Conservation (phyloP, 75 land plant genomes). For the Pseudotsuga menziesii region DNA sequence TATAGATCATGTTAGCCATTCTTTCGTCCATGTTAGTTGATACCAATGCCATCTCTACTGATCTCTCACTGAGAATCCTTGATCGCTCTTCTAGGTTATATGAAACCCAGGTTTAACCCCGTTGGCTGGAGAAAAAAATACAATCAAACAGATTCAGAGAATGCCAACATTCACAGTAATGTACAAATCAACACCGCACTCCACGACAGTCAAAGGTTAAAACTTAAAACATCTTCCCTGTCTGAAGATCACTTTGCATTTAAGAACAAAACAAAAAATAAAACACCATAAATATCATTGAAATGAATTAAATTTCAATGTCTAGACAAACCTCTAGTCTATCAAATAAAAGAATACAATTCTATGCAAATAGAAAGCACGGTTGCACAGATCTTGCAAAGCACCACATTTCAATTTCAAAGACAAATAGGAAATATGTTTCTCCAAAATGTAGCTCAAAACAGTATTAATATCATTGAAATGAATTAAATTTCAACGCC, state of each 20-base stretch:
- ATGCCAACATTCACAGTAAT: background rate
- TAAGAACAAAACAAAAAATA: background rate
- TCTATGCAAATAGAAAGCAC: too few species aligned
- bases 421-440: too few species aligned
- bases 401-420: too few species aligned
- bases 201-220: background rate
- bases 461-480: background rate
- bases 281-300: background rate
- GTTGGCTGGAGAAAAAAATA: background rate
- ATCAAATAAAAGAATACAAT: too few species aligned
- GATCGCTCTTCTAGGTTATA: background rate
- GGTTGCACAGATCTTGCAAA: too few species aligned
- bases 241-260: background rate
- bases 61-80: background rate
- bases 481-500: background rate
- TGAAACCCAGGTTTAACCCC: background rate
- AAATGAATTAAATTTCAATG: background rate
- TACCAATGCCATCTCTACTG: background rate
- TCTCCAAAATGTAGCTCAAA: too few species aligned
- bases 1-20: slow-evolving; percentile 4
- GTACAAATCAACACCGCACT: background rate
- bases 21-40: slow-evolving; percentile 8
- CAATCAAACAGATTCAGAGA: background rate
- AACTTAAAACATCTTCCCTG: background rate
- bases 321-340: too few species aligned